Conservation (phyloP, 768 basidiomycete genomes). For the Glaciozyma antarctica region DNA sequence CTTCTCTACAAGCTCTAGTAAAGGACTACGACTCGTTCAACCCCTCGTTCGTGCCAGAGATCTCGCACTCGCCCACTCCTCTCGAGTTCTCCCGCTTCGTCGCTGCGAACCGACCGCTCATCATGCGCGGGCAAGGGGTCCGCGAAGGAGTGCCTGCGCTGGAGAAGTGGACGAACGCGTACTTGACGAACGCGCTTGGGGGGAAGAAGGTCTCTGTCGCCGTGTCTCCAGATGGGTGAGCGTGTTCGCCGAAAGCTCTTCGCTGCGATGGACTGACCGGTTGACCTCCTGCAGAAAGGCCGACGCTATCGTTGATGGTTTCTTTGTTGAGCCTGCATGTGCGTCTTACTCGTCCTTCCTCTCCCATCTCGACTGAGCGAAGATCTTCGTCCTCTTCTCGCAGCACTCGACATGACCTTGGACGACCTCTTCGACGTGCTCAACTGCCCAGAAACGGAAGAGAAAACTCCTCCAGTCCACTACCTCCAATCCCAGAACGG, state of each 20-base stretch:
- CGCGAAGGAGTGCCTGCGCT: slow-evolving; percentile 2
- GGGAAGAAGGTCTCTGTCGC: slow-evolving; percentile 15
- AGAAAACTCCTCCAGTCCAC: slow-evolving; percentile 40
- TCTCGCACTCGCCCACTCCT: slow-evolving; percentile 5
- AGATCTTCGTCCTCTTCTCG: background rate
- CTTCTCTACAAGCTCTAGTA: background rate
- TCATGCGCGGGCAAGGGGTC: slow-evolving; percentile 10
- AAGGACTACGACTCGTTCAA: slow-evolving; percentile 21
- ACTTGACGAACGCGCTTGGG: slow-evolving; percentile 8
- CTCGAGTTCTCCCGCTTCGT: slow-evolving; percentile 24
- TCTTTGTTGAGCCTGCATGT: slow-evolving; percentile 29
- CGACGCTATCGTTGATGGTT: slow-evolving; percentile 25
- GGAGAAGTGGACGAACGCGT: slow-evolving; percentile 21
- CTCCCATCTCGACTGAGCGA: too few relatives aligned
- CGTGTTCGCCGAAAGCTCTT: background rate
- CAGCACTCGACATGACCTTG: slow-evolving; percentile 15
- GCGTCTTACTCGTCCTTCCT: background rate
- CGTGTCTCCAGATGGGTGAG: slow-evolving; percentile 19
- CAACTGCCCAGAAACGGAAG: background rate
- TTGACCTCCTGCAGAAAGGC: slow-evolving; percentile 9
- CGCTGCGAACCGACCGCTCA: slow-evolving; percentile 22
- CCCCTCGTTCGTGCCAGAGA: slow-evolving; percentile 5
- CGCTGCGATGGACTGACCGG: too few relatives aligned
- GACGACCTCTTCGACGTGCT: background rate
- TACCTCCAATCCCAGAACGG: slow-evolving; percentile 92